Conservation (phyloP, 2,329 filamentous ascomycete species). For the Colletotrichum lentis region DNA sequence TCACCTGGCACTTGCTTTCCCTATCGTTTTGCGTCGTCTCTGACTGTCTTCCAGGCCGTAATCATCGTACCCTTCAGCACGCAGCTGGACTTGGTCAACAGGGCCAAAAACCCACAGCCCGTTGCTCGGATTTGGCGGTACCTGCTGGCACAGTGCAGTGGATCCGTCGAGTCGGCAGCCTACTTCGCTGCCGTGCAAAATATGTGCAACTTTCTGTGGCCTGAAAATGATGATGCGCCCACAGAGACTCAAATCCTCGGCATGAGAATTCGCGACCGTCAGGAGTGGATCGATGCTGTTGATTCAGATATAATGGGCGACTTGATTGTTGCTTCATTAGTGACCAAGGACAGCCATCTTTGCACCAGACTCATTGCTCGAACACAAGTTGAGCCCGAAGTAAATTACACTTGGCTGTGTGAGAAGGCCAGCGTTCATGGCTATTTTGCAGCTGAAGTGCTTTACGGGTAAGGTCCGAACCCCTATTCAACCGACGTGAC, state of each 20-base stretch:
- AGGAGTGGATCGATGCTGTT: constrained; percentile 14
- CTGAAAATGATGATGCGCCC: not conserved
- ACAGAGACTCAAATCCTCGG: constrained; percentile 6
- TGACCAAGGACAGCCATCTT: not conserved
- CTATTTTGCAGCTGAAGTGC: constrained; percentile 10
- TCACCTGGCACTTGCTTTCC: not conserved
- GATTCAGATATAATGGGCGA: constrained; percentile 17
- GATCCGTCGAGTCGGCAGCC: not conserved
- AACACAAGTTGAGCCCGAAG: not conserved
- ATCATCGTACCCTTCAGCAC: constrained; percentile 21
- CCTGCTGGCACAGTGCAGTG: constrained; percentile 16
- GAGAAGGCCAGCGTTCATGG: not conserved
- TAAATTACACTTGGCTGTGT: constrained; percentile 25
- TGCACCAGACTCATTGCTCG: constrained; percentile 5
- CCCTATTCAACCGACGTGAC: not conserved
- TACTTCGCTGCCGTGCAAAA: constrained; percentile 11
- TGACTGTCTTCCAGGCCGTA: constrained; percentile 20
- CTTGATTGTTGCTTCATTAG: constrained; percentile 13
- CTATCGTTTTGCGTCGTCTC: not conserved
- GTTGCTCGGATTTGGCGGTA: constrained; percentile 24
- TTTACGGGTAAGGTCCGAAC: constrained; percentile 8
- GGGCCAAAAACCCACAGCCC: not conserved
- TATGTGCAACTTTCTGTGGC: constrained; percentile 12
- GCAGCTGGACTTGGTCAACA: constrained; percentile 19
- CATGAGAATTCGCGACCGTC: not conserved